Conservation (phyloP, 2,329 filamentous ascomycete genomes). For the Ilyonectria mors-panacis region DNA sequence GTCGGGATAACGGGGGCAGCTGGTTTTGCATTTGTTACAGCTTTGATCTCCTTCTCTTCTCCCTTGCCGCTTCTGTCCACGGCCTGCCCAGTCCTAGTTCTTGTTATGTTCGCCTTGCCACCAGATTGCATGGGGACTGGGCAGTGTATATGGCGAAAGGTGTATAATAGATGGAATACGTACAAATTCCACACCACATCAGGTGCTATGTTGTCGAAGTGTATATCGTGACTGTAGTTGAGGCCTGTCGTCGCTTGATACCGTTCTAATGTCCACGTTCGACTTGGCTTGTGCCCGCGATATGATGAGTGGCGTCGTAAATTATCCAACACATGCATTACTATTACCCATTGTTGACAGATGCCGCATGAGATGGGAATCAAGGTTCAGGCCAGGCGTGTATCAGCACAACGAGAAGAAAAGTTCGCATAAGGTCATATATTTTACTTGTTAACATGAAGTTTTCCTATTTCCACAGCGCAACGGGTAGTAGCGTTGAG, state of each 20-base stretch:
- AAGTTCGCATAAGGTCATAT: constrained; percentile 11
- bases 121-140: constrained; percentile 8
- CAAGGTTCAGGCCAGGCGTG: background rate
- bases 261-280: background rate
- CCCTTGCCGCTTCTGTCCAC: constrained; percentile 20
- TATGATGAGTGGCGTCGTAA: background rate
- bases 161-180: constrained; percentile 45
- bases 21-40: constrained; percentile 46
- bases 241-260: no score
- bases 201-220: background rate
- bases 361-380: background rate
- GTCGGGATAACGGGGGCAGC: constrained; percentile 40
- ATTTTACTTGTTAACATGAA: constrained; percentile 32
- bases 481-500: constrained; percentile 38
- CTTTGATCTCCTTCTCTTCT: constrained; percentile 40
- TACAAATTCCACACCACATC: constrained; percentile 25
- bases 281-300: background rate
- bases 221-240: background rate
- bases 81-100: background rate
- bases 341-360: no score
- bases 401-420: constrained; percentile 1
- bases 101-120: background rate
- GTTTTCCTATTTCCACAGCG: constrained; percentile 44
- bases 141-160: constrained; percentile 8
- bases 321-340: no score